A percentile compares a stretch with the other conserved stretches of the same genome.
These are phyloP conservation scores for Aspergillus jensenii DNA, from an alignment of 2,329 filamentous ascomycete species.

Conservation along the genomic window DNA sequence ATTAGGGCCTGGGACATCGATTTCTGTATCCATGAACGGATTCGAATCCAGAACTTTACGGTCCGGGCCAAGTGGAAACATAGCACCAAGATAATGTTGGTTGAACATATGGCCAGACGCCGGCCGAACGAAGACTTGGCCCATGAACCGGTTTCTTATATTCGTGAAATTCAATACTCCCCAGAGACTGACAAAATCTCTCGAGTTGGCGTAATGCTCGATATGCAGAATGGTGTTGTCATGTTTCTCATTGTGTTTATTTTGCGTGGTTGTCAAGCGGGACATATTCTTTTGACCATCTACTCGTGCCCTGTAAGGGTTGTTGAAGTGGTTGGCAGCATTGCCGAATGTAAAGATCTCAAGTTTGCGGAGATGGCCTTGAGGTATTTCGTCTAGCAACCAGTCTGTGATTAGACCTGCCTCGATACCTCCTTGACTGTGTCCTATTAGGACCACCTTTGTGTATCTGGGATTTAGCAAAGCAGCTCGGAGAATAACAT, in stretches of 20 bases:
- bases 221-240: constrained; percentile 63
- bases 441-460: constrained; percentile 72
- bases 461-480: constrained; percentile 62
- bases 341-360: constrained; percentile 77
- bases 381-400: constrained; percentile 70
- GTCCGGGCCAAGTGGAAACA: constrained; percentile 40
- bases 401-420: constrained; percentile 72
- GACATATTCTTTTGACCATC: constrained; percentile 11
- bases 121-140: constrained; percentile 48
- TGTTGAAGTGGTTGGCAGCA: constrained; percentile 80
- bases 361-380: constrained; percentile 64
- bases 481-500: constrained; percentile 63
- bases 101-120: constrained; percentile 45
- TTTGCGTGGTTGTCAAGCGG: not conserved
- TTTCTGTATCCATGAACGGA: constrained; percentile 35
- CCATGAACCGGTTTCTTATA: constrained; percentile 46
- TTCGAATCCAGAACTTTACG: constrained; percentile 29
- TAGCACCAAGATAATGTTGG: constrained; percentile 45
- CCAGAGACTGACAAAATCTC: constrained; percentile 72
- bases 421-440: constrained; percentile 77
- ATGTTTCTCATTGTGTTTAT: not conserved
- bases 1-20: constrained; percentile 15
- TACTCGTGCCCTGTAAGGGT: constrained; percentile 58
- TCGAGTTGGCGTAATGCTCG: constrained; percentile 75
- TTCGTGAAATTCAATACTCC: constrained; percentile 66